phyloP scores from a whole-genome alignment of 441 rosid species.

The Kokia cookei region DNA sequence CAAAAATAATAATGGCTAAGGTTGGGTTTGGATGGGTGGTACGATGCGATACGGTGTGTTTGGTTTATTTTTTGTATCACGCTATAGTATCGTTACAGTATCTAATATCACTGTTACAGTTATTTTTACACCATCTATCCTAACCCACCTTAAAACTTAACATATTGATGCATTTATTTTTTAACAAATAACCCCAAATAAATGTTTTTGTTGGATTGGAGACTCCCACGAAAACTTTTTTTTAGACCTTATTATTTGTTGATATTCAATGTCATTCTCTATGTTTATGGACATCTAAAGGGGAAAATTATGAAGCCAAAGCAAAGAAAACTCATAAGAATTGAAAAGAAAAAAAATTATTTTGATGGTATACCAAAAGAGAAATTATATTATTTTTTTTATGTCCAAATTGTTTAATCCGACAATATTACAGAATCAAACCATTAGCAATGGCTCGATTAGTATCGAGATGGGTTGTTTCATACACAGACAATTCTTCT shows the following conservation, averaged over 20 bases:
- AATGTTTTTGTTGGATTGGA: neutral
- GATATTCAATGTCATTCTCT: neutral
- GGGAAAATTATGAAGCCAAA: neutral
- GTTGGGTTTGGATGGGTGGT: too few species aligned
- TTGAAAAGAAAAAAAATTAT: neutral
- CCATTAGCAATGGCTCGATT: conserved; percentile 76
- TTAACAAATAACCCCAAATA: neutral
- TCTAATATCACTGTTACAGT: too few species aligned
- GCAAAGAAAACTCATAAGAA: neutral
- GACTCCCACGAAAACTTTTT: neutral
- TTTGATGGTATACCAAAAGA: conserved; percentile 3
- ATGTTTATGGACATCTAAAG: neutral
- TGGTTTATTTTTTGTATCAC: too few species aligned
- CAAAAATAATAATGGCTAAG: neutral
- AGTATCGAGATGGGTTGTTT: conserved; percentile 65
- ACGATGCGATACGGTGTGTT: too few species aligned
- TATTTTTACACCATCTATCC: too few species aligned
- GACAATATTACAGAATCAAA: conserved; percentile 43
- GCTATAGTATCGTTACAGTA: too few species aligned
- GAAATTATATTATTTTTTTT: conserved; percentile 15
- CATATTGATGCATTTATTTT: neutral
- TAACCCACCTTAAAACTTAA: neutral
- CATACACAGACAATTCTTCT: conserved; percentile 89
- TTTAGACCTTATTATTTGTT: too few species aligned
- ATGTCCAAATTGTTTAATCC: conserved; percentile 28